Percentiles rank a stretch among this genome's conserved stretches.
These are phyloP conservation scores for Paxillus rubicundulus DNA, from an alignment of 768 basidiomycete species.

Conservation along the genomic window DNA sequence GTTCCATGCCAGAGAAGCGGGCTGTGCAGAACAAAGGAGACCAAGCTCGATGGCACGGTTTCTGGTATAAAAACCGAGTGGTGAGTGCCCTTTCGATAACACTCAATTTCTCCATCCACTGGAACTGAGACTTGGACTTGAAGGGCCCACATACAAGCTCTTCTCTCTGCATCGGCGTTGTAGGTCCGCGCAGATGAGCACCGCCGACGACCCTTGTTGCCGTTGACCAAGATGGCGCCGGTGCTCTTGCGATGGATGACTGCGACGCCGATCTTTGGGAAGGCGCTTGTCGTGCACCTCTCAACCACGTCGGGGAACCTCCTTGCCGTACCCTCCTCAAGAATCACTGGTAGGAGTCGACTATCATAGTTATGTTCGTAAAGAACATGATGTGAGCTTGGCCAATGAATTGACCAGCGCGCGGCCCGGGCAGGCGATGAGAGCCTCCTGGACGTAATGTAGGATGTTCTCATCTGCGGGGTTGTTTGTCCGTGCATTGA, in stretches of 20 bases:
- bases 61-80: conserved; percentile 18
- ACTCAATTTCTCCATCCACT: conserved; percentile 4
- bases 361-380: no score
- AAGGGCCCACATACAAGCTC: conserved; percentile 10
- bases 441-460: no score
- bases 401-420: no score
- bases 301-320: neutral
- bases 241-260: conserved; percentile 78
- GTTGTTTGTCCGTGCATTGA: no score
- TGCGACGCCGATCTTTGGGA: conserved; percentile 56
- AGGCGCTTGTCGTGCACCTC: conserved; percentile 14
- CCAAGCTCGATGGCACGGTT: neutral
- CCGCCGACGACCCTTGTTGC: conserved; percentile 24
- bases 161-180: conserved; percentile 36
- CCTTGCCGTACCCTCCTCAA: neutral
- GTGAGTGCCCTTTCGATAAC: conserved; percentile 13
- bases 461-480: no score
- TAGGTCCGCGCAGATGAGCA: conserved; percentile 31
- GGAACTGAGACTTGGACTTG: conserved; percentile 1
- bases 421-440: no score
- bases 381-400: no score
- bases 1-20: conserved; percentile 2
- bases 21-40: neutral
- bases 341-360: no score
- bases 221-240: conserved; percentile 22